A percentile compares a stretch with the other conserved stretches of the same genome.
These are phyloP conservation scores for Syncephalastrum contaminatum DNA, from an alignment of 371 early-diverging fungal genomes.

Conservation along the genomic window DNA sequence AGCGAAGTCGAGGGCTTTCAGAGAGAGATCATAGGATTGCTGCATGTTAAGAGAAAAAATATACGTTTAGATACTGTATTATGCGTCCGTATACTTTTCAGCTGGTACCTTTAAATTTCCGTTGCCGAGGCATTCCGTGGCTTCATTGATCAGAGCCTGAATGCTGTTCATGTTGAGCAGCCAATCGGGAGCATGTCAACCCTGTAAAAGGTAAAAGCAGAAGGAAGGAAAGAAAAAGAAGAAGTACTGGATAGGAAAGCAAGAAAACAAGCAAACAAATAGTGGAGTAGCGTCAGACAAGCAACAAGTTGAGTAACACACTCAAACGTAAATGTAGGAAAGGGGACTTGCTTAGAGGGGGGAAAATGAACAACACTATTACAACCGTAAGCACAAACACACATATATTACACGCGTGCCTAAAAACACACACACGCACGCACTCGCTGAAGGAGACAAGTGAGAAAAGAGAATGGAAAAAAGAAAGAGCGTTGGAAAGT, in stretches of 20 bases:
- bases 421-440: no score
- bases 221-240: slow-evolving; percentile 7
- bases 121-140: slow-evolving; percentile 27
- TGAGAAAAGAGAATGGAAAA: no score
- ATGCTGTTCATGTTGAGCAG: slow-evolving; percentile 19
- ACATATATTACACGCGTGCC: no score
- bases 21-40: slow-evolving; percentile 38
- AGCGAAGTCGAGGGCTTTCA: slow-evolving; percentile 33
- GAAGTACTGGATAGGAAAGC: no score
- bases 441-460: no score
- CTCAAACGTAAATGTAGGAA: no score
- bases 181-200: slow-evolving; percentile 18
- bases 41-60: slow-evolving; percentile 4
- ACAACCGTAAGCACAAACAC: no score
- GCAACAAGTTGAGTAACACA: no score
- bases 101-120: slow-evolving; percentile 21
- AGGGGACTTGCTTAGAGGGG: no score
- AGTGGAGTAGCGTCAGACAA: no score
- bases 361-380: background rate
- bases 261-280: no score
- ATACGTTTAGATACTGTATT: background rate
- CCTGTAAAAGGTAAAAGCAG: slow-evolving; percentile 4
- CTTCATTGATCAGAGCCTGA: slow-evolving; percentile 22
- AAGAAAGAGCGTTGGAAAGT: no score
- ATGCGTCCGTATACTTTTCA: background rate